Percentiles rank a stretch among this genome's conserved stretches.
phyloP scores from a whole-genome alignment of 257 asterid genomes.

The Voacanga thouarsii region DNA sequence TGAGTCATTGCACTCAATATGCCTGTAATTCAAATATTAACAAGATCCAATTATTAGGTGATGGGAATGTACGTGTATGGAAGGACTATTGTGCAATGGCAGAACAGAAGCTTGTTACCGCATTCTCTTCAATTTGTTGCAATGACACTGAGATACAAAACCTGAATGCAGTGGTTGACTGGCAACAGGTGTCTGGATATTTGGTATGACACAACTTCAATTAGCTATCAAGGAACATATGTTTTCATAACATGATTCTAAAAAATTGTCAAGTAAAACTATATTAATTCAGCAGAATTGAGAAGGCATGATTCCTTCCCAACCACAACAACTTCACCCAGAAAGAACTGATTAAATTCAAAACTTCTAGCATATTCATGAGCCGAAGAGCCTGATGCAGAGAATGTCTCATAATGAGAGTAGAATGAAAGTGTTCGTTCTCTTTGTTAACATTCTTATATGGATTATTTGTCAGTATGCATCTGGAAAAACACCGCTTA shows the following conservation, averaged over 20 bases:
- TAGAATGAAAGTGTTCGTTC: too few species aligned
- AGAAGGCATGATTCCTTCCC: too few species aligned
- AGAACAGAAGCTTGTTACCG: conserved; percentile 68
- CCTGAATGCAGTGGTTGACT: conserved; percentile 80
- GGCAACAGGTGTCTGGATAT: conserved; percentile 92
- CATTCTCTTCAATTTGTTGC: conserved; percentile 70
- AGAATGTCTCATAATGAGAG: not conserved
- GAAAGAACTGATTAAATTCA: too few species aligned
- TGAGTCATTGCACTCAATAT: not conserved
- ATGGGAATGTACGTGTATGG: conserved; percentile 75
- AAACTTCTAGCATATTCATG: too few species aligned
- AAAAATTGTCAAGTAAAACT: not conserved
- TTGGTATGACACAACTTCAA: conserved; percentile 12
- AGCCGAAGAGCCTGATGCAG: not conserved
- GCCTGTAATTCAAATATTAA: not conserved
- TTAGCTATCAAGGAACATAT: not conserved
- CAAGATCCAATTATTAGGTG: conserved; percentile 26
- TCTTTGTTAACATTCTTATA: not conserved
- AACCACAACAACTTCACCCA: too few species aligned
- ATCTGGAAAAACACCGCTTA: conserved; percentile 67
- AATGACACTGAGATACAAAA: conserved; percentile 61
- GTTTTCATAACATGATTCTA: not conserved
- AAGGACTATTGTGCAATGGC: conserved; percentile 54
- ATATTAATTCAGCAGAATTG: too few species aligned
- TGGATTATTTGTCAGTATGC: conserved; percentile 43